Evolutionary conservation across 352 stramenopile species (phyloP), one percentile per base, ranked within the genome.

Genomic region (Pythium coloratum): DNA sequence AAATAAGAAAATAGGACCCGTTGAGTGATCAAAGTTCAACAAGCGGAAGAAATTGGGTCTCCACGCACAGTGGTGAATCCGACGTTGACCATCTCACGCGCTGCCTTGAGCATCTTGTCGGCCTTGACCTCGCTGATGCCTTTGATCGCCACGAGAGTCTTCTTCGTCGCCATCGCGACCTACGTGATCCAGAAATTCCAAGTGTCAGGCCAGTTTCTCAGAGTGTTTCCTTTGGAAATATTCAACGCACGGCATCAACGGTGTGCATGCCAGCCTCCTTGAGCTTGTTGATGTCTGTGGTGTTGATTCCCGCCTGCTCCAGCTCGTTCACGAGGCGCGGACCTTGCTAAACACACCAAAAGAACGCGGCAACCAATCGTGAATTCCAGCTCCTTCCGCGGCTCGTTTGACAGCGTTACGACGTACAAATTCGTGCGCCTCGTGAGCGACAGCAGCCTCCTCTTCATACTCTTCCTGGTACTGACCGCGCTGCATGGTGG

Each of bases 81-180:
- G 69, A 99, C 95, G 12, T 98, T 97, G 36, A 99, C 95, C 76
- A 99, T 94, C 54, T 98, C 93, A 46, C 98, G 94, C 14, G 95
- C 94, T 16, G 97, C 94, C 59, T 99, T 98, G 67, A 99, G 98
- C 64, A 99, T 95, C 72, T 99, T 99, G 12, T 97, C 76, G 1
- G 98, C 98, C 69, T 99, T 99, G 47, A 98, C 95, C 80, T 99
- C 98, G 42, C 95, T 99, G 66, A 99, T 99, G 20, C 98, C 98
- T 63, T 99, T 99, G 59, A 99, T 98, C 32, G 95, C 83, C 18
- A 97, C 90, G n/a, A 99, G 86, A 73, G 98, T 96, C 54, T 97
- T 96, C 71, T 98, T 94, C 0, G 97, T 99, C 14, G 96, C 89
- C 87, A 99, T 98, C 4, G 97, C 97, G 60, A 99, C 78, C 81